Base-by-base conservation (phyloP, 2,329 filamentous ascomycete genomes). In the Fusarium sp. region DNA sequence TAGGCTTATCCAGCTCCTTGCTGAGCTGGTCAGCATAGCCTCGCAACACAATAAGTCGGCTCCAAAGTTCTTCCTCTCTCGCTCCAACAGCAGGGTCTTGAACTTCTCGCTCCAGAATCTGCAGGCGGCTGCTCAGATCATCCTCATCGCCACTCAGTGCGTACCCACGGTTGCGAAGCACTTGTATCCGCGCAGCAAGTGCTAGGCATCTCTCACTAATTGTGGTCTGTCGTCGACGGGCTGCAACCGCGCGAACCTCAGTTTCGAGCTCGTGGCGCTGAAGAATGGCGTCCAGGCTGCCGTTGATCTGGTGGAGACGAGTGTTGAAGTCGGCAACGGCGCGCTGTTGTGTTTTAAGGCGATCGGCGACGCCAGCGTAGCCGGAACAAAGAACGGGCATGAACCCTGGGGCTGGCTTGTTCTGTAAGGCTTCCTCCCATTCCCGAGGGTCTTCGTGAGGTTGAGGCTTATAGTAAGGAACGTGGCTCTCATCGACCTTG, bases 1-100 rank as follows among this genome's bases (percentile, higher is more conserved):
- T 89, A 61, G 91, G 85, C 82, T 90, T 91, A 79, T 92, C 92
- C 65, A 94, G 87, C 84, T 96, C 93, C 75, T 89, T 90, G 78
- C 92, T 91, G 75, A 97, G 82, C 76, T 90, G 88, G 73, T 91
- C 89, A 28, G 92, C 91, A 73, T 94, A 90, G 69, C 93, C 92
- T 72, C 92, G 86, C 53, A 96, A 84, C 41, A 92, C 89, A 54
- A 95, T 91, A 83, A 96, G 89, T 50, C 93, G 86, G 72, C 93
- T 94, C 93, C 93, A 96, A 48, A 96, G 90, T 84, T 96, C 93
- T 81, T 96, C 94, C 79, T 94, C 91, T 73, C 93, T 86, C 6
- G 93, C 93, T 41, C 89, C 89, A 61, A 95, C 86, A 13, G 91
- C 91, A 13, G 94, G 93, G 78, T 96, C 93, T 72, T 91, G 90